phyloP scores from a whole-genome alignment of 345 rosid genomes.

The Zanthoxylum bungeanum region DNA sequence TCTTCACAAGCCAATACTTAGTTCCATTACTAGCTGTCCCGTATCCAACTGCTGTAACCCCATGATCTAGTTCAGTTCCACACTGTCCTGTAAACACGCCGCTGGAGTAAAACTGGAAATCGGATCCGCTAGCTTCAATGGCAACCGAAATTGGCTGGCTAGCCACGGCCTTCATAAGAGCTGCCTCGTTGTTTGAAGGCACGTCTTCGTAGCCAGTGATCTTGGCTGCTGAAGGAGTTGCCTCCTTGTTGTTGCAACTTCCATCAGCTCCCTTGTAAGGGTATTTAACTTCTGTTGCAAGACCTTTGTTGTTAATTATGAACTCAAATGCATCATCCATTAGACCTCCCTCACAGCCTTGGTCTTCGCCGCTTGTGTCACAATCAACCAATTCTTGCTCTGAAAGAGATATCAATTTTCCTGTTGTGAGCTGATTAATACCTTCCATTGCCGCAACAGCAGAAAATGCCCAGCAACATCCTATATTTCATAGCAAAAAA shows the following conservation, averaged over 20 bases:
- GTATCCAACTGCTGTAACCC: constrained; percentile 20
- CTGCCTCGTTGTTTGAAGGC: constrained; percentile 15
- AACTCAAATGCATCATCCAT: constrained; percentile 34
- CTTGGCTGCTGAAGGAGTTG: background rate
- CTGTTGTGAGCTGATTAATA: constrained; percentile 3
- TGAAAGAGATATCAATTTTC: constrained; percentile 19
- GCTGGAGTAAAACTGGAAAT: constrained; percentile 20
- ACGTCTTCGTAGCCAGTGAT: constrained; percentile 24
- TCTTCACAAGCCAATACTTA: constrained; percentile 27
- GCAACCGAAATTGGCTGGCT: constrained; percentile 22
- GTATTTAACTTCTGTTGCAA: constrained; percentile 27
- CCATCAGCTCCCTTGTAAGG: constrained; percentile 19
- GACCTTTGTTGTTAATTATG: constrained; percentile 24
- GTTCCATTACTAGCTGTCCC: constrained; percentile 14
- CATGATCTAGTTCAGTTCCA: constrained; percentile 19
- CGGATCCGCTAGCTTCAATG: constrained; percentile 18
- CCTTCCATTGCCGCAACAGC: constrained; percentile 22
- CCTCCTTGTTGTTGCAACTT: constrained; percentile 18
- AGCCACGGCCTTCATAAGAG: constrained; percentile 23
- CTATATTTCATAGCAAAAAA: background rate
- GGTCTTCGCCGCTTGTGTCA: constrained; percentile 18
- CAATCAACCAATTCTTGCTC: constrained; percentile 38
- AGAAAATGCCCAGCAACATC: constrained; percentile 27
- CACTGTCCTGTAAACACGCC: constrained; percentile 20
- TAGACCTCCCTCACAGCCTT: constrained; percentile 33